Conservation (phyloP, 371 early-diverging fungal species). For the Choanephora cucurbitarum region DNA sequence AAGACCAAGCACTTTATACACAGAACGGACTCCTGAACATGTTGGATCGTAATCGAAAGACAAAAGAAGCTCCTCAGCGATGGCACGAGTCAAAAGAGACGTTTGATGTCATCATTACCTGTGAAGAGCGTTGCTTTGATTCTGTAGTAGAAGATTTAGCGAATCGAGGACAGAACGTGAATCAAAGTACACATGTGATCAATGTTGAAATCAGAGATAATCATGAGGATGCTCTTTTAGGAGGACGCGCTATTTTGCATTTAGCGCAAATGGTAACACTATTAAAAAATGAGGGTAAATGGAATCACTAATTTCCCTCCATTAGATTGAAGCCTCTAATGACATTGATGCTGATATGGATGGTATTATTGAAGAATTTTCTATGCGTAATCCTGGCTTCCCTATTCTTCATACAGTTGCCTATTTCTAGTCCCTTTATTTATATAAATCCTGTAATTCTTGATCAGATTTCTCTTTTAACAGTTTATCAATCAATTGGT, state of each 20-base stretch:
- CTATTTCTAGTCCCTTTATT: slow-evolving; percentile 50
- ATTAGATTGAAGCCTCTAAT: slow-evolving; percentile 62
- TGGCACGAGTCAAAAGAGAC: slow-evolving; percentile 73
- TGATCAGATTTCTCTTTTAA: slow-evolving; percentile 1
- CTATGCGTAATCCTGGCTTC: slow-evolving; percentile 56
- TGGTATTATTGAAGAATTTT: slow-evolving; percentile 74
- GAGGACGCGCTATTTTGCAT: slow-evolving; percentile 82
- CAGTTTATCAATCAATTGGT: not conserved
- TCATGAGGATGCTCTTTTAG: slow-evolving; percentile 85
- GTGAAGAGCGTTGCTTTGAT: slow-evolving; percentile 96
- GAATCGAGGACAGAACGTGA: slow-evolving; percentile 65
- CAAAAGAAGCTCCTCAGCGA: slow-evolving; percentile 90
- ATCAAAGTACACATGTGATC: slow-evolving; percentile 87
- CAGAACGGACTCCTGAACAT: slow-evolving; percentile 88
- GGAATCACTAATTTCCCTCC: too few species aligned
- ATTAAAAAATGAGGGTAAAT: too few species aligned
- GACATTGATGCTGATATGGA: slow-evolving; percentile 88
- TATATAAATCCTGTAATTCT: not conserved
- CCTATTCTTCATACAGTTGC: slow-evolving; percentile 61
- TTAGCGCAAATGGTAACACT: slow-evolving; percentile 66
- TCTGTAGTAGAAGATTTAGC: slow-evolving; percentile 86
- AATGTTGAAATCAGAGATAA: slow-evolving; percentile 97
- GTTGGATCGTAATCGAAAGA: slow-evolving; percentile 90
- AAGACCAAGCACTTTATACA: slow-evolving; percentile 77
- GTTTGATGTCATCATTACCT: slow-evolving; percentile 96